Evolutionary conservation across 139 green algal genomes (phyloP), one percentile per base, ranked within the genome.

Genomic region (Picochlorum sp.): DNA sequence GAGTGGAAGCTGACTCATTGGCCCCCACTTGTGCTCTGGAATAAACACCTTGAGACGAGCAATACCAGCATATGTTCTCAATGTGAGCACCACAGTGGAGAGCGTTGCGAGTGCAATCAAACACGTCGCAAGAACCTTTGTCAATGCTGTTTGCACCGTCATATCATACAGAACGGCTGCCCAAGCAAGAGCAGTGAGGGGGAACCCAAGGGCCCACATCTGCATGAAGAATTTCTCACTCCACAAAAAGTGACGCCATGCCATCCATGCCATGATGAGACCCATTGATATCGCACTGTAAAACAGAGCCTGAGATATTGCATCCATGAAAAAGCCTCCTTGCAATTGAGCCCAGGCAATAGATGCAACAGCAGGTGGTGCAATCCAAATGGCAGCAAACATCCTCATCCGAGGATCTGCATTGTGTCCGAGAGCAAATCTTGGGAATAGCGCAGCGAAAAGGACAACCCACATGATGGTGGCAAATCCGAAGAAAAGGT

Each of bases 401-500:
- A 74, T 67, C 23, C 78, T 64, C 60, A 60, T 16, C 1, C 71
- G 60, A 49, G 77, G 72, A 45, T 85, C 72, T 49, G 68, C 71
- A 45, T 71, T 63, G 34, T 71, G 37, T 28, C 59, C 60, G 11
- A 84, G 26, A 38, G 72, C 28, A 57, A 65, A 30, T 37, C 65
- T 70, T 59, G 62, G 62, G 41, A 81, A 65, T 1, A 63, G 71
- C 13, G 78, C 57, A n/a, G 37, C 26, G 31, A 81, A 72, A 9
- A 81, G 65, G 6, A 58, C n/a, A 4, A 66, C 15, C 13, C 7
- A 75, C 66, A 83, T 69, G 4, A 84, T 37, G 16, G 73, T 15
- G 5, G 71, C 77, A 52, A 80, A 67, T 18, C 63, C 75, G 34
- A 83, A 84, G 63, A 65, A 80, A 24, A 82, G 56, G 41, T 49